Conservation (phyloP, 2,329 filamentous ascomycete genomes). For the Fusarium longipes region DNA sequence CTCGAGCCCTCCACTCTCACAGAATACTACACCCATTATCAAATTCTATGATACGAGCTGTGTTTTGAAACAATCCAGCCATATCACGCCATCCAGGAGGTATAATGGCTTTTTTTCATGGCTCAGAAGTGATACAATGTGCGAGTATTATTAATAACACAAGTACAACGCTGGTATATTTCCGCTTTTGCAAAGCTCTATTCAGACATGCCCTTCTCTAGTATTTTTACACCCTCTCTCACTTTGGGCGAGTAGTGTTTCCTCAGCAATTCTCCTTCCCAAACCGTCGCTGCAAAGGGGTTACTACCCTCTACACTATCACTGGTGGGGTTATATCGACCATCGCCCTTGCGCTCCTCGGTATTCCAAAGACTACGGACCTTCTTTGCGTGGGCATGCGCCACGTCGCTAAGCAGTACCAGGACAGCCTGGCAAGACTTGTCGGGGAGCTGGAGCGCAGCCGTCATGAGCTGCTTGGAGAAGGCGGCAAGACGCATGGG, state of each 20-base stretch:
- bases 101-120: not conserved
- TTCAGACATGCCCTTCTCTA: slow-evolving; percentile 73
- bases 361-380: slow-evolving; percentile 91
- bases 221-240: slow-evolving; percentile 74
- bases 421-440: slow-evolving; percentile 86
- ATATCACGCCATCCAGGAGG: not conserved
- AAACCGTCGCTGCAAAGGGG: slow-evolving; percentile 88
- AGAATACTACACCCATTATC: not conserved
- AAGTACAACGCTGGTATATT: slow-evolving; percentile 12
- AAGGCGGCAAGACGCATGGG: slow-evolving; percentile 91
- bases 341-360: slow-evolving; percentile 92
- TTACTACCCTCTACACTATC: slow-evolving; percentile 86
- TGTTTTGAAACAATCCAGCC: not conserved
- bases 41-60: not conserved
- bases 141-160: not conserved
- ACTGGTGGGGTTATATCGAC: slow-evolving; percentile 79
- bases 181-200: slow-evolving; percentile 32
- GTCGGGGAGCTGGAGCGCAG: slow-evolving; percentile 87
- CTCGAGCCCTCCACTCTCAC: not conserved
- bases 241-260: slow-evolving; percentile 90
- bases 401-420: slow-evolving; percentile 80
- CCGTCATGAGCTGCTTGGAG: slow-evolving; percentile 87
- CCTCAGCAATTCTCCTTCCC: slow-evolving; percentile 90
- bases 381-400: slow-evolving; percentile 84
- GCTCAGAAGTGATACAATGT: not conserved